Evolutionary conservation across 345 rosid species (phyloP), one percentile per base, ranked within the genome.

Genomic region (Isatis tinctoria): DNA sequence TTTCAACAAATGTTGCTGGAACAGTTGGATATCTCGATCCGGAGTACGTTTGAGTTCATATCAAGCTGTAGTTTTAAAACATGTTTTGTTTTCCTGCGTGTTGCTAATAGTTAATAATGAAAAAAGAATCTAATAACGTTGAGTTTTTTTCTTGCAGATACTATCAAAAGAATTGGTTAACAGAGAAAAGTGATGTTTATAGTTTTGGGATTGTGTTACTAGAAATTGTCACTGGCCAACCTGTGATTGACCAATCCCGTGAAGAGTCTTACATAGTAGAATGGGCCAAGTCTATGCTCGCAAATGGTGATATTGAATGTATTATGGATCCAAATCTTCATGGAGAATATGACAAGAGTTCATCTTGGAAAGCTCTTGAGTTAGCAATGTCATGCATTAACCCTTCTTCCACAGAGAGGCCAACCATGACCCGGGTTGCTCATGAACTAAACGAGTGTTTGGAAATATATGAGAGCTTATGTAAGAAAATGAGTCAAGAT

Each of bases 1-100:
- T 71, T 41, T 81, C 71, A 18, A 76, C 75, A 4, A 22, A 13
- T 45, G 75, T 76, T 36, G 80, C 66, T 35, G 80, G 80, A 13
- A 70, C 71, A 44, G 0, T 45, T 4, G 87, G 87, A 10, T 87
- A 87, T 58, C 78, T 87, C 1, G 87, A 81, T 54, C 91, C 85
- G 1, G 84, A 81, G 89, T 83, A 57, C 70, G 80, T 70, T 0
- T 30, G n/a, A n/a, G n/a, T n/a, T n/a, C n/a, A n/a, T n/a, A n/a
- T n/a, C n/a, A 8, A 0, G 14, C 3, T n/a, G n/a, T n/a, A n/a
- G n/a, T 27, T 20, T 37, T 5, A 40, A 37, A 52, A 3, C n/a
- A 52, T 41, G 24, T 13, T 2, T 64, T n/a, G 4, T 2, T 22
- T 62, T 52, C 26, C 2, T 70, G 17, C 16, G 3, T 35, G 48